Base-by-base conservation (phyloP, 306 rosid species). In the Rosa lucieae region DNA sequence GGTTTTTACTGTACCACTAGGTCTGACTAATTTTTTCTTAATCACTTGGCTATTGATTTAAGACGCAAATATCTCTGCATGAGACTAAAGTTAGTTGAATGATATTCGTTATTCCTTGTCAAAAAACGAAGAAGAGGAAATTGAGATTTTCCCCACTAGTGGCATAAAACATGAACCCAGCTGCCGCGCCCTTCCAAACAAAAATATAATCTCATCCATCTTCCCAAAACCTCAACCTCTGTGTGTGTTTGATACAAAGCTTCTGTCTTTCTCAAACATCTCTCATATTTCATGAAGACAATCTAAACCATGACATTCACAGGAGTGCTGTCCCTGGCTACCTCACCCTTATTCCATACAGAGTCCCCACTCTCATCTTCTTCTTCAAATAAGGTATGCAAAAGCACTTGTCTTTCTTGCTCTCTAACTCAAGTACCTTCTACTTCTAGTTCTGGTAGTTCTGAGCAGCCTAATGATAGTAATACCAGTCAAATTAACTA, bases 301-400 rank as follows among this genome's bases (percentile, higher is more conserved):
- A 58, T 58, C 65, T 21, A 10, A 70, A 10, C 72, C 71, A 85
- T 88, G 85, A 49, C 79, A 23, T 79, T 78, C 72, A 70, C 83
- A 23, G 83, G 78, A 35, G 73, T 70, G 8, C 66, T 83, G 55
- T 73, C 80, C 39, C 72, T 80, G 10, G 6, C 79, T n/a, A 49
- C 88, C 53, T 32, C 83, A 3, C 72, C 87, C 70, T 63, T 86
- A 13, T 40, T 78, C 11, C 81, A 78, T 2, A 67, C 76, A 51
- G 67, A 78, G 40, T 26, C 75, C 39, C 65, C 83, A 15, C 69
- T 79, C 8, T 32, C 84, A n/a, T 53, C 77, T 42, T 65, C 75
- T 79, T 81, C 85, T 55, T 55, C 65, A 9, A 26, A 23, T 2
- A 88, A 84, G 78, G 74, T 82, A 78, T 75, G 74, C 46, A 87